phyloP scores from a whole-genome alignment of 2,329 filamentous ascomycete genomes.

The Aspergillus bombycis region DNA sequence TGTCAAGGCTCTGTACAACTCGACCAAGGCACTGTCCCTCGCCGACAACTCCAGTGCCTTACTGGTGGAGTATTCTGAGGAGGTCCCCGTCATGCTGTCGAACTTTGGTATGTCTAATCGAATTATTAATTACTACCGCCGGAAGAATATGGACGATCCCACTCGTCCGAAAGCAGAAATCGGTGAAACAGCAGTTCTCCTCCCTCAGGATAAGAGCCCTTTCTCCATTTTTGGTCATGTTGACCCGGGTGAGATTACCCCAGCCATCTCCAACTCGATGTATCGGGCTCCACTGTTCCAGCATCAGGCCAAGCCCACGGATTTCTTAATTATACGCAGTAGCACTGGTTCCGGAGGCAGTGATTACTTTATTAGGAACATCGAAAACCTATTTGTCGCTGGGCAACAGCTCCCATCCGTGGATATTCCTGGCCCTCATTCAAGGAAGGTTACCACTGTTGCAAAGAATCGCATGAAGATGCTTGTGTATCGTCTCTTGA shows the following conservation, averaged over 20 bases:
- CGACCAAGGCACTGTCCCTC: constrained; percentile 80
- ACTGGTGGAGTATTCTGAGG: constrained; percentile 93
- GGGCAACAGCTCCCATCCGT: constrained; percentile 91
- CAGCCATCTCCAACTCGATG: constrained; percentile 93
- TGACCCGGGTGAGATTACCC: constrained; percentile 84
- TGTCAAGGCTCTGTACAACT: constrained; percentile 75
- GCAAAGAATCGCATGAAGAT: constrained; percentile 96
- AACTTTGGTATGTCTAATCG: constrained; percentile 98
- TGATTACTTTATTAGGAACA: constrained; percentile 80
- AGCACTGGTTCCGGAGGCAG: constrained; percentile 78
- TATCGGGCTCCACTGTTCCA: constrained; percentile 92
- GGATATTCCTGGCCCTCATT: constrained; percentile 91
- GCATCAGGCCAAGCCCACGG: constrained; percentile 74
- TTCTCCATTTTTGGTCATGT: constrained; percentile 95
- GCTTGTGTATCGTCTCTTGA: constrained; percentile 87
- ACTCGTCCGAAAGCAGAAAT: constrained; percentile 78
- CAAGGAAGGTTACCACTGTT: constrained; percentile 93
- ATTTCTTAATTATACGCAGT: constrained; percentile 85
- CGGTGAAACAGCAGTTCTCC: constrained; percentile 83
- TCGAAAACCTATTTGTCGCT: constrained; percentile 88
- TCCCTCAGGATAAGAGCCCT: constrained; percentile 92
- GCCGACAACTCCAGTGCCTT: constrained; percentile 87
- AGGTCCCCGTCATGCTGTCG: constrained; percentile 86
- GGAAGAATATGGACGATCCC: constrained; percentile 77
- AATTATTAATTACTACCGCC: constrained; percentile 94